A percentile compares a stretch with the other conserved stretches of the same genome.
phyloP scores from a whole-genome alignment of 2,329 filamentous ascomycete genomes.

The Rutstroemia sp. region DNA sequence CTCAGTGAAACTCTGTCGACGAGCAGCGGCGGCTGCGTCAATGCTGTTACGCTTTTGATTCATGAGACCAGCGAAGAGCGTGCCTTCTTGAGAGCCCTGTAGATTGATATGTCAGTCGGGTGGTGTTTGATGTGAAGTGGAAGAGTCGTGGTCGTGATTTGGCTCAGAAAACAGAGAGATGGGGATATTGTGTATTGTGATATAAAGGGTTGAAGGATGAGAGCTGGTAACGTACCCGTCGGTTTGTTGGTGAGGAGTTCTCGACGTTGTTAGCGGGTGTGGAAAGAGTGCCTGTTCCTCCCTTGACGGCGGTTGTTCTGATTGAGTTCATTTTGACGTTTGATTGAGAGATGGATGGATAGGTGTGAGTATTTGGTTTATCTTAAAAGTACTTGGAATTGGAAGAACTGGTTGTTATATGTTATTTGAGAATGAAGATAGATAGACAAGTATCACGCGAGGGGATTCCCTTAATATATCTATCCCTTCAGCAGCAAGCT shows the following conservation, averaged over 20 bases:
- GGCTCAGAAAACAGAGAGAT: background rate
- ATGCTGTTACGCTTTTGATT: conserved; percentile 36
- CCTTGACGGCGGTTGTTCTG: conserved; percentile 15
- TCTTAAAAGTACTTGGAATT: no score
- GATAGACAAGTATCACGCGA: no score
- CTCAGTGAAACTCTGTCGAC: conserved; percentile 38
- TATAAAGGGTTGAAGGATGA: background rate
- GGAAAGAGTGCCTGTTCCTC: conserved; percentile 14
- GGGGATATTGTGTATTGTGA: background rate
- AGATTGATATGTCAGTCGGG: background rate
- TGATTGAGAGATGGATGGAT: no score
- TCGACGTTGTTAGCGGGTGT: conserved; percentile 23
- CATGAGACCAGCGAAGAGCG: conserved; percentile 32
- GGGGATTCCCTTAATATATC: no score
- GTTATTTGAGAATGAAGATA: no score
- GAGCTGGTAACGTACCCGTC: conserved; percentile 15
- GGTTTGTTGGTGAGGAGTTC: conserved; percentile 1
- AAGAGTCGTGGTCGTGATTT: background rate
- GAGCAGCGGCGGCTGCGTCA: conserved; percentile 30
- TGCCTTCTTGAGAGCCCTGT: conserved; percentile 15
- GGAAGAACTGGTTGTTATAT: no score
- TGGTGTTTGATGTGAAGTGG: no score
- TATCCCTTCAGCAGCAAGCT: no score
- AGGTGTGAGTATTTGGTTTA: no score
- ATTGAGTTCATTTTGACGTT: no score